phyloP scores from a whole-genome alignment of 805 yeast species.

The Myxozyma sirexii region DNA sequence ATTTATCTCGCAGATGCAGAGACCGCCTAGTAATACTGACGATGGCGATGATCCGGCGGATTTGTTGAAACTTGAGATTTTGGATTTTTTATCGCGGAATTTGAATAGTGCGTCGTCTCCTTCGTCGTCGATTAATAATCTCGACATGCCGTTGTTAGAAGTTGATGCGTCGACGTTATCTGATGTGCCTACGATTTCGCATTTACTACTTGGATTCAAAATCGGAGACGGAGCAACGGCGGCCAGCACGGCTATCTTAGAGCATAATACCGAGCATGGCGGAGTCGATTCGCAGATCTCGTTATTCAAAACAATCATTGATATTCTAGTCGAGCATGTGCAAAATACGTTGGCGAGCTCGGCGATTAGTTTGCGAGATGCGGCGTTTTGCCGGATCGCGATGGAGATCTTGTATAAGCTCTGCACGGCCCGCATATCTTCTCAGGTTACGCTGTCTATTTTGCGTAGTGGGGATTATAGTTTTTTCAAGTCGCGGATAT shows the following conservation, averaged over 20 bases:
- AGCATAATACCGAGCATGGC: conserved; percentile 38
- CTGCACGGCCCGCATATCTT: conserved; percentile 58
- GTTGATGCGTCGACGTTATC: conserved; percentile 33
- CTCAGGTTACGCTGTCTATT: conserved; percentile 53
- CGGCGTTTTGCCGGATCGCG: conserved; percentile 54
- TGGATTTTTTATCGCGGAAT: conserved; percentile 59
- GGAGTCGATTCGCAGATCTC: conserved; percentile 59
- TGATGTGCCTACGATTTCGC: conserved; percentile 60
- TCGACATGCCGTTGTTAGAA: conserved; percentile 35
- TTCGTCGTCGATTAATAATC: neutral
- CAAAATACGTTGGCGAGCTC: neutral
- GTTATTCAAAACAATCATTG: conserved; percentile 57
- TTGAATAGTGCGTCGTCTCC: conserved; percentile 7
- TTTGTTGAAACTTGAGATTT: conserved; percentile 55
- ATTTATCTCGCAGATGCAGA: conserved; percentile 67
- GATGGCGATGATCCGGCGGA: conserved; percentile 40
- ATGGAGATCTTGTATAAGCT: conserved; percentile 67
- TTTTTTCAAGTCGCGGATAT: conserved; percentile 19
- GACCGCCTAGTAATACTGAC: conserved; percentile 43
- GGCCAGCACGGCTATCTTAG: conserved; percentile 44
- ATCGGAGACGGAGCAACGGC: conserved; percentile 53
- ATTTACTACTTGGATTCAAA: conserved; percentile 76
- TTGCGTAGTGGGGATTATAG: conserved; percentile 46
- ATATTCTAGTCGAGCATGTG: conserved; percentile 46
- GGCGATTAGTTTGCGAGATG: conserved; percentile 1